A percentile compares a stretch with the other conserved stretches of the same genome.
phyloP scores from a whole-genome alignment of 805 yeast genomes.

The Clavispora vitiphila region DNA sequence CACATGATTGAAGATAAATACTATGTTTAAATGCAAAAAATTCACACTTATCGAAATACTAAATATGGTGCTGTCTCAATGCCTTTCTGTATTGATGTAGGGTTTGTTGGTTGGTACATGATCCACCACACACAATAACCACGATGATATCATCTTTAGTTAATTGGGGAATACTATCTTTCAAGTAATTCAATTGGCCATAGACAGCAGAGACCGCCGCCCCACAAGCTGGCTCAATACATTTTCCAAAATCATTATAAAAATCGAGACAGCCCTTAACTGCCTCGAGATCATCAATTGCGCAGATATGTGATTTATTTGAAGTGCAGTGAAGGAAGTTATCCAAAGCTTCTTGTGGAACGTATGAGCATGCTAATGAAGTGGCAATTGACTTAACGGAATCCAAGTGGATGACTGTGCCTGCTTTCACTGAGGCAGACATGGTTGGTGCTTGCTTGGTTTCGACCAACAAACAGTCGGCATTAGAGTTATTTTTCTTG shows the following conservation, averaged over 20 bases:
- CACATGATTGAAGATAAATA: background rate
- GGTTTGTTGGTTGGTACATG: constrained; percentile 14
- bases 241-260: constrained; percentile 44
- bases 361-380: constrained; percentile 58
- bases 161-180: constrained; percentile 21
- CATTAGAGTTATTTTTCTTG: constrained; percentile 15
- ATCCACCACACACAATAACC: constrained; percentile 54
- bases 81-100: constrained; percentile 11
- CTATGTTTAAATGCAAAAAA: background rate
- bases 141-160: constrained; percentile 41
- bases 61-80: constrained; percentile 7
- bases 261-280: constrained; percentile 47
- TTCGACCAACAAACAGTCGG: constrained; percentile 44
- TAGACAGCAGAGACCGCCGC: constrained; percentile 57
- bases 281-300: constrained; percentile 49
- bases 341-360: constrained; percentile 46
- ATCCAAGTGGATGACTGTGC: constrained; percentile 38
- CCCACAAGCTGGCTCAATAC: constrained; percentile 73
- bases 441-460: constrained; percentile 62
- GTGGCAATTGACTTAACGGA: constrained; percentile 55
- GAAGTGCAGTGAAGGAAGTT: constrained; percentile 18
- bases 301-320: constrained; percentile 18
- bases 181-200: constrained; percentile 25
- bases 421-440: constrained; percentile 43
- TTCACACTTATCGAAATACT: background rate